Conservation (phyloP, 495 filamentous ascomycete species). For the Neurospora sp. region DNA sequence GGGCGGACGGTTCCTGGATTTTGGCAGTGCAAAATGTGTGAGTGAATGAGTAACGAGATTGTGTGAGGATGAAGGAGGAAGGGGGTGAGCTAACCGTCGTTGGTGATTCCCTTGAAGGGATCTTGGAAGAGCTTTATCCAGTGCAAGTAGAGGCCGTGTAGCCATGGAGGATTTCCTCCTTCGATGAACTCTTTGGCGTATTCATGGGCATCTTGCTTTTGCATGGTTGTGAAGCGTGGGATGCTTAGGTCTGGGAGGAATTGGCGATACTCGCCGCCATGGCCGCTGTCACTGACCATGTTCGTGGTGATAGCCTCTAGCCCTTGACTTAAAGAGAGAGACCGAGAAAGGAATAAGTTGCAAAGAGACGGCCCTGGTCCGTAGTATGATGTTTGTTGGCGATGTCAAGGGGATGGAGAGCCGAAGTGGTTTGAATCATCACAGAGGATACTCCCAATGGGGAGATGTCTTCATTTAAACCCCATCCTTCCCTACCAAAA, state of each 20-base stretch:
- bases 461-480: not conserved
- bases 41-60: not conserved
- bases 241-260: slow-evolving; percentile 52
- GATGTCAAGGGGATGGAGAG: not conserved
- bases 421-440: not conserved
- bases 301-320: not conserved
- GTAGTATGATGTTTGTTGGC: not conserved
- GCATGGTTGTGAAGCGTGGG: slow-evolving; percentile 53
- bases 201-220: slow-evolving; percentile 52
- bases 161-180: slow-evolving; percentile 52
- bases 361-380: not conserved
- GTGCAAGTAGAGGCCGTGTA: slow-evolving; percentile 55
- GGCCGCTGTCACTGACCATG: not conserved
- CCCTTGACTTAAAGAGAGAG: not conserved
- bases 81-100: slow-evolving; percentile 41
- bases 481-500: not conserved
- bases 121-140: slow-evolving; percentile 56
- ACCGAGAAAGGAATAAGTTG: not conserved
- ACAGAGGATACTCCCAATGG: not conserved
- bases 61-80: not conserved
- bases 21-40: not conserved
- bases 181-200: slow-evolving; percentile 54
- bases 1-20: slow-evolving; percentile 41
- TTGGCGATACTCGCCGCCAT: slow-evolving; percentile 16
- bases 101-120: slow-evolving; percentile 63